phyloP scores from a whole-genome alignment of 768 basidiomycete species.

The Panaeolus cyanescens region DNA sequence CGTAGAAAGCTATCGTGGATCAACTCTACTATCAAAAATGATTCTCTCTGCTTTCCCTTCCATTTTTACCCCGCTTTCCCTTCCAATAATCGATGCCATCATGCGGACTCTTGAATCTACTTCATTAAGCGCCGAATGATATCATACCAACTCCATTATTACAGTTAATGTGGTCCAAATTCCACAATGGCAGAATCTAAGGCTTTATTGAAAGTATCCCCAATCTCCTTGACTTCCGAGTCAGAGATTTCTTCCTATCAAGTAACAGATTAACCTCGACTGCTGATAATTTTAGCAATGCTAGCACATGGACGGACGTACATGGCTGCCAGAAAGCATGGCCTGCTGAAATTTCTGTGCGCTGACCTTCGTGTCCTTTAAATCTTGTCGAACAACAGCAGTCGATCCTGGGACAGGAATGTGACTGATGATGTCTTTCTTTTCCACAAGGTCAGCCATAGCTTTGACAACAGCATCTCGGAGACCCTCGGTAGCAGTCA shows the following conservation, averaged over 20 bases:
- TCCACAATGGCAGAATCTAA: background rate
- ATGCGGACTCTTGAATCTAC: too few species aligned
- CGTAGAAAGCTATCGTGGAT: too few species aligned
- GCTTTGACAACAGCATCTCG: background rate
- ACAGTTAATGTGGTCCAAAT: too few species aligned
- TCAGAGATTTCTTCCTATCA: too few species aligned
- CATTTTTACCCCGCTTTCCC: too few species aligned
- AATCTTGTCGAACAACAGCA: background rate
- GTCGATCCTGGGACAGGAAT: background rate
- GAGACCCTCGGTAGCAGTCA: background rate
- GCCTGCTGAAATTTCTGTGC: background rate
- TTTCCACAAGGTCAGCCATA: background rate
- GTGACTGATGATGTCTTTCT: background rate
- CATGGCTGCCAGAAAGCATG: background rate
- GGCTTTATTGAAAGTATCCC: background rate
- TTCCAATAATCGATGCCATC: too few species aligned
- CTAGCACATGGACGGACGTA: background rate
- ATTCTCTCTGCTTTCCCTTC: too few species aligned
- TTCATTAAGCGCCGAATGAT: too few species aligned
- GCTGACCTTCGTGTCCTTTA: background rate
- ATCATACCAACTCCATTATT: too few species aligned
- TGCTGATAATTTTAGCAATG: background rate
- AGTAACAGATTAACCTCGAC: too few species aligned
- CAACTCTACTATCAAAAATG: too few species aligned
- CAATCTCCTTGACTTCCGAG: background rate